phyloP scores from a whole-genome alignment of 2,329 filamentous ascomycete genomes.

The Xylaria sp. region DNA sequence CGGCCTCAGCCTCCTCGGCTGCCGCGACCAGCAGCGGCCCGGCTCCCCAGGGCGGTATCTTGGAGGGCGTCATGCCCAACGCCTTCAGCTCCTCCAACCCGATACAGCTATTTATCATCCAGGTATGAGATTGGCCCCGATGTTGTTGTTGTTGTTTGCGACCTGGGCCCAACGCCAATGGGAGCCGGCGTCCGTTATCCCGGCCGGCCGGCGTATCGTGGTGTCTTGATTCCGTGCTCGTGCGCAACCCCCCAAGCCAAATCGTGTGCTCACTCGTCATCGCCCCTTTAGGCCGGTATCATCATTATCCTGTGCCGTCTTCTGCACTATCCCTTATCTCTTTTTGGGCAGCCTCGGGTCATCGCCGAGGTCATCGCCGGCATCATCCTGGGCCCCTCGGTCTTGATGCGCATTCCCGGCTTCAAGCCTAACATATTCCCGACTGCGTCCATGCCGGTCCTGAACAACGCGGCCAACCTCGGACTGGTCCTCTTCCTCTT shows the following conservation, averaged over 20 bases:
- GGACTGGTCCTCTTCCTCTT: slow-evolving; percentile 75
- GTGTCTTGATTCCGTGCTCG: neutral
- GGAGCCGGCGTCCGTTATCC: too few species aligned
- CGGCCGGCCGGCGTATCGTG: neutral
- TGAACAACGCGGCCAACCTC: slow-evolving; percentile 71
- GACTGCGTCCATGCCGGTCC: slow-evolving; percentile 62
- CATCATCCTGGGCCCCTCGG: slow-evolving; percentile 73
- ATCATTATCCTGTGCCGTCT: slow-evolving; percentile 75
- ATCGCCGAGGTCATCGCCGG: slow-evolving; percentile 79
- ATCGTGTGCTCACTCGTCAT: slow-evolving; percentile 6
- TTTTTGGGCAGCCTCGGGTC: slow-evolving; percentile 72
- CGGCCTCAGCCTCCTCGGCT: slow-evolving; percentile 29
- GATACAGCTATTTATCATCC: slow-evolving; percentile 76
- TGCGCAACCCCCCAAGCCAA: too few species aligned
- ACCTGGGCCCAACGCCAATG: neutral
- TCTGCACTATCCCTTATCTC: slow-evolving; percentile 72
- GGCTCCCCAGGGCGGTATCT: slow-evolving; percentile 60
- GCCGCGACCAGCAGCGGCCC: slow-evolving; percentile 38
- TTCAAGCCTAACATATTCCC: slow-evolving; percentile 72
- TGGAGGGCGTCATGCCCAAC: slow-evolving; percentile 71
- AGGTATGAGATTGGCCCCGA: slow-evolving; percentile 45
- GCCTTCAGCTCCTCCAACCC: slow-evolving; percentile 71
- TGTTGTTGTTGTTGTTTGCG: neutral
- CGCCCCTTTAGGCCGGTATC: slow-evolving; percentile 58
- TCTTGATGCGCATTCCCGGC: slow-evolving; percentile 72